A percentile compares a stretch with the other conserved stretches of the same genome.
Conservation (phyloP, 2,329 filamentous ascomycete species). For the Tolypocladium tropicale region DNA sequence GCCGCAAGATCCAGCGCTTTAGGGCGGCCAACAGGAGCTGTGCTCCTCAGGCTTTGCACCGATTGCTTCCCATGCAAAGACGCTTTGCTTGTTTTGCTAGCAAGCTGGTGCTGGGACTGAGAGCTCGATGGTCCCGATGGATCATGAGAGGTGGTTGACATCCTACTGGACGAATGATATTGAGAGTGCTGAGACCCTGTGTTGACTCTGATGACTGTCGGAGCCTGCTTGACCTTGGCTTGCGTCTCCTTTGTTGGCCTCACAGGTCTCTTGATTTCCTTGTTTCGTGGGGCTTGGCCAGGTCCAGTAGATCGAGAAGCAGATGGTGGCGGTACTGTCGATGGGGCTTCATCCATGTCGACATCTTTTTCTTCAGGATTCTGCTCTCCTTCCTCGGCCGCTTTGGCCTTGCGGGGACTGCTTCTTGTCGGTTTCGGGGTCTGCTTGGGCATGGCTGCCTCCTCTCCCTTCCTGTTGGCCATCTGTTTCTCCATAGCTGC, state of each 20-base stretch:
- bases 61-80: slow-evolving; percentile 51
- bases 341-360: slow-evolving; percentile 47
- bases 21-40: slow-evolving; percentile 51
- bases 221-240: slow-evolving; percentile 53
- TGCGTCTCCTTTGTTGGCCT: slow-evolving; percentile 52
- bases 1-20: slow-evolving; percentile 68
- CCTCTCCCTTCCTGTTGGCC: slow-evolving; percentile 42
- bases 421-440: slow-evolving; percentile 33
- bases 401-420: slow-evolving; percentile 42
- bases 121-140: slow-evolving; percentile 17
- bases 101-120: slow-evolving; percentile 34
- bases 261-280: slow-evolving; percentile 47
- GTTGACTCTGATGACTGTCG: slow-evolving; percentile 61
- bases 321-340: slow-evolving; percentile 49
- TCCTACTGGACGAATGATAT: slow-evolving; percentile 45
- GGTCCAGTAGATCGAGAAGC: slow-evolving; percentile 40
- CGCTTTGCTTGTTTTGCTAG: slow-evolving; percentile 57
- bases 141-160: slow-evolving; percentile 48
- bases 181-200: slow-evolving; percentile 53
- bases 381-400: slow-evolving; percentile 18
- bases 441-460: slow-evolving; percentile 28
- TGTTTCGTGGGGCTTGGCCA: slow-evolving; percentile 36
- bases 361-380: slow-evolving; percentile 30
- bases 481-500: slow-evolving; percentile 43
- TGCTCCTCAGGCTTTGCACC: slow-evolving; percentile 47